Conservation (phyloP, 352 stramenopile species). For the Phytopythium boreale region DNA sequence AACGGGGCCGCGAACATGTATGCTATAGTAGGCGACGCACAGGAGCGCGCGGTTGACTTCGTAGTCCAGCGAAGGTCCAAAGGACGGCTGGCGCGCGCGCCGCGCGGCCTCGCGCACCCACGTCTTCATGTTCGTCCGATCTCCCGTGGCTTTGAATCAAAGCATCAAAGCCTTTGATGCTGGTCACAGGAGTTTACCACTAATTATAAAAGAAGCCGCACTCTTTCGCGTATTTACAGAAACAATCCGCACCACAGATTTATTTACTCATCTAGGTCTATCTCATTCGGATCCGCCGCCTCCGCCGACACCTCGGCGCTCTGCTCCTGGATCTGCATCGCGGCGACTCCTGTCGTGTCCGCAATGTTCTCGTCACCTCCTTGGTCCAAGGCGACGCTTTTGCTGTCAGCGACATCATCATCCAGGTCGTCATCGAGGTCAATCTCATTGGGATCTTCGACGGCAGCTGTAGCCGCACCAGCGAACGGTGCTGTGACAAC, state of each 20-base stretch:
- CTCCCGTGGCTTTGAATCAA: no score
- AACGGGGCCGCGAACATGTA: not conserved
- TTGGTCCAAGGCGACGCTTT: not conserved
- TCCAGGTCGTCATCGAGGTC: slow-evolving; percentile 47
- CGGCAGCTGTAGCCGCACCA: not conserved
- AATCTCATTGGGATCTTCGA: slow-evolving; percentile 59
- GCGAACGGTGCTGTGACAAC: slow-evolving; percentile 91
- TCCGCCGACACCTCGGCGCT: not conserved
- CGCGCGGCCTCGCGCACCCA: slow-evolving; percentile 67
- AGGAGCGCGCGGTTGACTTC: slow-evolving; percentile 44
- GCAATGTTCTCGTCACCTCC: not conserved
- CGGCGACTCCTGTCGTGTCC: not conserved
- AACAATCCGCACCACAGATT: not conserved
- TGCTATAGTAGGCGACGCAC: slow-evolving; percentile 20
- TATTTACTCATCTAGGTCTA: slow-evolving; percentile 30
- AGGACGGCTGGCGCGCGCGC: slow-evolving; percentile 40
- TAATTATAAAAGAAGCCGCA: not conserved
- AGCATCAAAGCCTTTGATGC: no score
- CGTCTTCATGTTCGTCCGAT: slow-evolving; percentile 49
- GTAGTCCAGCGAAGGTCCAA: slow-evolving; percentile 63
- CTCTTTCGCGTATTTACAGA: not conserved
- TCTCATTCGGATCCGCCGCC: slow-evolving; percentile 28
- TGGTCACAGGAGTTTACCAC: not conserved
- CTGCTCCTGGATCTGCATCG: slow-evolving; percentile 11
- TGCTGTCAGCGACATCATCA: slow-evolving; percentile 11